Percentiles rank a stretch among this genome's conserved stretches.
Evolutionary conservation across 202 grass and related monocot genomes (phyloP).

Genomic region (Dendrocalamus latiflorus): DNA sequence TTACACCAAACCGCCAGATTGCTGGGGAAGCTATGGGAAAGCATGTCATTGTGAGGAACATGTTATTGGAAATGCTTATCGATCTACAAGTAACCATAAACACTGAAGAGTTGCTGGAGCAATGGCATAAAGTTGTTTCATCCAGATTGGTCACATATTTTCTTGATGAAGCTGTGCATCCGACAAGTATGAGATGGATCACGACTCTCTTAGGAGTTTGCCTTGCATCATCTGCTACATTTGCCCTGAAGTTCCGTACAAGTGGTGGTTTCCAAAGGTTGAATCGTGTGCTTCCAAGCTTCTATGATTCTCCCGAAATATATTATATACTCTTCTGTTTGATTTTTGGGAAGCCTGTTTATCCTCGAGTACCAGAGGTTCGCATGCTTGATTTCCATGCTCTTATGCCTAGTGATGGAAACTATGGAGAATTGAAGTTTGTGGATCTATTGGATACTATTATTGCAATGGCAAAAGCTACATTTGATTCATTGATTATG

Average conservation of each 20-base stretch:
- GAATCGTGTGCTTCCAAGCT: conserved; percentile 83
- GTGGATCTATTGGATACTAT: conserved; percentile 92
- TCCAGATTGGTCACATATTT: conserved; percentile 92
- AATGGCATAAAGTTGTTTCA: conserved; percentile 99
- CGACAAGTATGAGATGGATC: no score
- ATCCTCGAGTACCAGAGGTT: conserved; percentile 94
- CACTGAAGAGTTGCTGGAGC: conserved; percentile 85
- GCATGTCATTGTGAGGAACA: conserved; percentile 96
- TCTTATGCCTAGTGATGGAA: conserved; percentile 95
- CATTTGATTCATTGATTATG: conserved; percentile 83
- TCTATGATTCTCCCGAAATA: conserved; percentile 98
- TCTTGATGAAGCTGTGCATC: no score
- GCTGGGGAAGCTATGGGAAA: conserved; percentile 90
- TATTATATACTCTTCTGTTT: conserved; percentile 99
- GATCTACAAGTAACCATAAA: conserved; percentile 96
- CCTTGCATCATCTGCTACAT: conserved; percentile 81
- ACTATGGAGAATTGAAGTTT: conserved; percentile 89
- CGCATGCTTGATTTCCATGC: conserved; percentile 99
- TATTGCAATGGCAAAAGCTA: conserved; percentile 84
- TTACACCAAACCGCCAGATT: conserved; percentile 56
- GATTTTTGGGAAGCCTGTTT: conserved; percentile 90
- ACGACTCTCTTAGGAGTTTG: conserved; percentile 94
- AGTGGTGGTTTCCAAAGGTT: conserved; percentile 84
- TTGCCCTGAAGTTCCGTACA: conserved; percentile 72
- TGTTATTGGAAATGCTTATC: conserved; percentile 98